A percentile compares a stretch with the other conserved stretches of the same genome.
Evolutionary conservation across 306 rosid species (phyloP).

Genomic region (Herpetospermum pedunculosum): DNA sequence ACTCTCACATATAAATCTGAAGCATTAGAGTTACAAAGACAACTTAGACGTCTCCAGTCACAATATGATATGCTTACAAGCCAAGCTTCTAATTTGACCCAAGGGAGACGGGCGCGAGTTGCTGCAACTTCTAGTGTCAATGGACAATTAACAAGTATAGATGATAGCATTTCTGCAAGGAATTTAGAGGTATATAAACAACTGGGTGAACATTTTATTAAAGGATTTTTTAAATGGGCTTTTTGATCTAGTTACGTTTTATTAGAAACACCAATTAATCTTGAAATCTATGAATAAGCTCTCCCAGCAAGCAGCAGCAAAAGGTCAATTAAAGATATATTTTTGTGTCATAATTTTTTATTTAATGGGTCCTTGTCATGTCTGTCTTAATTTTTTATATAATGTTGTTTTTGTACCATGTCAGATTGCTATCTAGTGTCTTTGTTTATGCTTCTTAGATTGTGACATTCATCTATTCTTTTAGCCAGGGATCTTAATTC

Average conservation of each 20-base stretch:
- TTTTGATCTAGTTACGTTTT: not conserved
- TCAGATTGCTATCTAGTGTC: not conserved
- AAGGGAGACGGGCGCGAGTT: constrained; percentile 89
- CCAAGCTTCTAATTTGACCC: constrained; percentile 71
- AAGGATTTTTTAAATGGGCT: not conserved
- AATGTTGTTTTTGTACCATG: not conserved
- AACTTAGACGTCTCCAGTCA: constrained; percentile 53
- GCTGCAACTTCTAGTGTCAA: constrained; percentile 85
- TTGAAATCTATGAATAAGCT: not conserved
- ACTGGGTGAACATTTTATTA: not conserved
- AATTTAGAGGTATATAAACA: constrained; percentile 56
- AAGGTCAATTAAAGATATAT: not conserved
- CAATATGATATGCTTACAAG: constrained; percentile 79
- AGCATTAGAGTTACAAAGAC: constrained; percentile 67
- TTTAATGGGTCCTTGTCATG: not conserved
- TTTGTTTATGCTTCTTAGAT: not conserved
- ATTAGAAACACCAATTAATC: not conserved
- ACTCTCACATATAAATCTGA: constrained; percentile 65
- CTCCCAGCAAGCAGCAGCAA: not conserved
- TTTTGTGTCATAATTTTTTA: not conserved
- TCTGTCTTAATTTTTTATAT: not conserved
- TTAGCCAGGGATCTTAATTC: not conserved
- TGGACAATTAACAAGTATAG: constrained; percentile 68
- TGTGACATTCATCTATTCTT: not conserved
- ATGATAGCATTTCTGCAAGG: constrained; percentile 75